Base-by-base conservation (phyloP, 768 basidiomycete genomes). In the Leccinum sublutescens region DNA sequence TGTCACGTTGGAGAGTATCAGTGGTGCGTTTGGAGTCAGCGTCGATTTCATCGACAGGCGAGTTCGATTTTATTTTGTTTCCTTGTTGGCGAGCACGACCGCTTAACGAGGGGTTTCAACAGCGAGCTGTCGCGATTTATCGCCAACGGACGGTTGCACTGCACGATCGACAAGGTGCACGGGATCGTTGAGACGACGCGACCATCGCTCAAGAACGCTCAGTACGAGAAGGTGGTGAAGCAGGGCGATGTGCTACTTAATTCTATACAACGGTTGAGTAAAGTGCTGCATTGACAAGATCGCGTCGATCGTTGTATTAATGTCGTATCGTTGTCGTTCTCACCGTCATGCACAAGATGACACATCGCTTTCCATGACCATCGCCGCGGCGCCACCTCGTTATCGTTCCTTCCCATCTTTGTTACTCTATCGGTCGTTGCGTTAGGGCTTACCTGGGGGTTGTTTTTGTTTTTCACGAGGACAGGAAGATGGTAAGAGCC, bases 121-220 rank as follows among this genome's bases (percentile, higher is more conserved):
- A 95, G 93, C 65, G 95, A 99, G 68, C 80, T 98, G 36, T 92
- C 93, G 31, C 84, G 87, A 7, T 96, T 98, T 78, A 98, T 99
- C 64, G 88, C 95, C 15, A 83, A 84, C 14, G 89, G 91, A 23
- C 81, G 96, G 11, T 75, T 99, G 52, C 86, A 92, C 67, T 91
- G 88, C 65, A 86, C 87, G 1, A 98, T 98, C 60, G 95, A 98
- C 79, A 92, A 93, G 68, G 96, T 98, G n/a, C 82, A 89, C 57
- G 93, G 94, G 0, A 83, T 98, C 38, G 94, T 98, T 15, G 91
- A 95, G 76, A 98, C 96, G 25, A 95, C 91, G 51, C 80, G 93
- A 58, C 81, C 84, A 4, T 80, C 85, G 49, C 74, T 81, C 47
- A 88, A 97, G 82, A 91, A 86, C 54, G 87, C 88, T 47, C 89